Evolutionary conservation across 306 rosid genomes (phyloP).

Genomic region (Lagenaria siceraria): DNA sequence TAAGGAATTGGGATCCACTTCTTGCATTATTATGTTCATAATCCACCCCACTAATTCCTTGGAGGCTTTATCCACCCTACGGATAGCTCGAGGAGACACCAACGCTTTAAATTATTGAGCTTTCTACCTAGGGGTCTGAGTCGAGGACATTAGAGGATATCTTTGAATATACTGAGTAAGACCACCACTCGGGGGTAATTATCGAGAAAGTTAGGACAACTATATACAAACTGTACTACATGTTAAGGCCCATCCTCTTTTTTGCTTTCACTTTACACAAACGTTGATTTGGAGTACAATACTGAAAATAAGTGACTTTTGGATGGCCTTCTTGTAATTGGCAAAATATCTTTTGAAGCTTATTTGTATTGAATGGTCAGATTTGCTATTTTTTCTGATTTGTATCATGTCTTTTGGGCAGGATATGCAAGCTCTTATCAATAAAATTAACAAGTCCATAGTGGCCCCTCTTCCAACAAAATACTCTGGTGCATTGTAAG

Average conservation of each 20-base stretch:
- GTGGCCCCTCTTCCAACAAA: conserved; percentile 96
- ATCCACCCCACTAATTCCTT: not conserved
- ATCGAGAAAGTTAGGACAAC: no score
- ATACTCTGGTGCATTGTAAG: conserved; percentile 89
- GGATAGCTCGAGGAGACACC: not conserved
- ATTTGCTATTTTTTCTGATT: not conserved
- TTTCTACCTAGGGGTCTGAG: not conserved
- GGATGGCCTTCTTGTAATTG: not conserved
- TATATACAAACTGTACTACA: not conserved
- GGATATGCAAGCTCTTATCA: conserved; percentile 97
- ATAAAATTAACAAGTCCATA: conserved; percentile 84
- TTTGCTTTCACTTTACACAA: not conserved
- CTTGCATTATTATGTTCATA: not conserved
- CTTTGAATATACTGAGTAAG: not conserved
- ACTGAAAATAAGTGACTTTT: not conserved
- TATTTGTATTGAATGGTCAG: not conserved
- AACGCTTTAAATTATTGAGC: not conserved
- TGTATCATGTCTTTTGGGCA: conserved; percentile 31
- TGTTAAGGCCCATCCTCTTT: not conserved
- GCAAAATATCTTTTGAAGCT: not conserved
- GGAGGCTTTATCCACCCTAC: not conserved
- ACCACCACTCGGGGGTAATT: not conserved
- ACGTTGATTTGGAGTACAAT: no score
- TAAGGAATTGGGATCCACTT: not conserved
- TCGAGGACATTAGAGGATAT: not conserved